Evolutionary conservation across 768 basidiomycete species (phyloP), one percentile per base, ranked within the genome.

Genomic region (Leccinum imitatum): DNA sequence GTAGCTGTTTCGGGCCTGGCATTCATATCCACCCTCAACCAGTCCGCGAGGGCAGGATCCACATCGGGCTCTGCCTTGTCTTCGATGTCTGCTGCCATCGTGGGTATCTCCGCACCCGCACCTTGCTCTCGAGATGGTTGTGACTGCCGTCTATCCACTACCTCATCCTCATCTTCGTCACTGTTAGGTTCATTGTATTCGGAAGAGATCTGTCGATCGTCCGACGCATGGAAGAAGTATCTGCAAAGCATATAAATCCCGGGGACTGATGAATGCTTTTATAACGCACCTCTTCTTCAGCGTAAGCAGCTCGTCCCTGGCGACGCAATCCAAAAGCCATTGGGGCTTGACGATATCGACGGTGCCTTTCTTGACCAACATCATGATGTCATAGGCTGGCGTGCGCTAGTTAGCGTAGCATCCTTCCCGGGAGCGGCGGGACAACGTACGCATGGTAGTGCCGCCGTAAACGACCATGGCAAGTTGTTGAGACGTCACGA

Each of bases 281-380:
- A 35, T 7, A 9, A 41, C 41, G 53, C 66, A 94, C 93, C 84
- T 88, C 73, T 87, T 87, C 41, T 72, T 79, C 59, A 95, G 75
- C 1, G 91, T 87, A 27, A 84, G 73, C 19, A 79, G 76, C 59
- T 82, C 76, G 11, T 80, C 82, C 30, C 77, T 75, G 6, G 80
- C 77, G n/a, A 95, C 79, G 23, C 88, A 95, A 67, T 94, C 91
- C 39, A 79, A 69, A 56, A 98, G 78, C 94, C 95, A 98, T 30
- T 82, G 75, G 0, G 95, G 92, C 57, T 82, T 86, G 60, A 96
- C 76, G 53, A 96, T 85, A 63, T 93, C 88, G 57, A 86, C 77
- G 1, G 79, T 77, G 4, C 81, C 87, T 66, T 90, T 91, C 58
- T 87, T 80, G 54, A 93, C 87, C 57, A 90, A 73, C 56, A 85